Evolutionary conservation across 257 asterid species (phyloP).

Genomic region (Eucommia ulmoides): DNA sequence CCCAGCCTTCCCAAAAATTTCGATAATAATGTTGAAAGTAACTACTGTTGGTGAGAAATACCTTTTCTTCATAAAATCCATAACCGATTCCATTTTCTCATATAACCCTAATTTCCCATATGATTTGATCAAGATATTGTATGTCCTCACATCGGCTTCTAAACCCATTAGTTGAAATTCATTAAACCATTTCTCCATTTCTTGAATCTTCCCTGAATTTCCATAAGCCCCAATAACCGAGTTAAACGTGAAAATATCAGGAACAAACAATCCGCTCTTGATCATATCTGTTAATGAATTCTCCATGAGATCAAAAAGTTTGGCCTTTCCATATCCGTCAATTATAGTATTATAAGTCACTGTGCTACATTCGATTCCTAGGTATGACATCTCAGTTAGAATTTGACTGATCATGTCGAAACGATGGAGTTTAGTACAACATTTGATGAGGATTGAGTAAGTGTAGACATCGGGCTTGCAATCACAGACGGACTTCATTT

Average conservation of each 20-base stretch:
- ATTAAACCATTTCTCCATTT: slow-evolving; percentile 87
- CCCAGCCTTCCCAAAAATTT: slow-evolving; percentile 69
- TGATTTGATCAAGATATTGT: slow-evolving; percentile 53
- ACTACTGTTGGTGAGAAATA: slow-evolving; percentile 59
- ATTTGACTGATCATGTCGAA: slow-evolving; percentile 41
- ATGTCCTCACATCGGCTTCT: slow-evolving; percentile 67
- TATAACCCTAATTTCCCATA: slow-evolving; percentile 49
- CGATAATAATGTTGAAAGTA: slow-evolving; percentile 68
- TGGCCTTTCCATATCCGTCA: slow-evolving; percentile 85
- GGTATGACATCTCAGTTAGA: slow-evolving; percentile 48
- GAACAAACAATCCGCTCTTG: slow-evolving; percentile 40
- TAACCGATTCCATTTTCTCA: slow-evolving; percentile 53
- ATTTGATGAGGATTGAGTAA: slow-evolving; percentile 57
- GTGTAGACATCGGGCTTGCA: slow-evolving; percentile 82
- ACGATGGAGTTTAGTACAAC: slow-evolving; percentile 41
- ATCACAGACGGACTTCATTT: slow-evolving; percentile 44
- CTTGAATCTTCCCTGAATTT: slow-evolving; percentile 40
- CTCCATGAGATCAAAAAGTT: slow-evolving; percentile 55
- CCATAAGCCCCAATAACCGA: slow-evolving; percentile 78
- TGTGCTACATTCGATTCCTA: slow-evolving; percentile 44
- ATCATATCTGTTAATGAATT: slow-evolving; percentile 49
- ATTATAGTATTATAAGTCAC: slow-evolving; percentile 62
- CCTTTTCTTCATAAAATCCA: slow-evolving; percentile 69
- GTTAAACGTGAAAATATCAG: slow-evolving; percentile 68
- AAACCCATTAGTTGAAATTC: slow-evolving; percentile 79